phyloP scores from a whole-genome alignment of 331 rosid genomes.

The Malus hybrid region DNA sequence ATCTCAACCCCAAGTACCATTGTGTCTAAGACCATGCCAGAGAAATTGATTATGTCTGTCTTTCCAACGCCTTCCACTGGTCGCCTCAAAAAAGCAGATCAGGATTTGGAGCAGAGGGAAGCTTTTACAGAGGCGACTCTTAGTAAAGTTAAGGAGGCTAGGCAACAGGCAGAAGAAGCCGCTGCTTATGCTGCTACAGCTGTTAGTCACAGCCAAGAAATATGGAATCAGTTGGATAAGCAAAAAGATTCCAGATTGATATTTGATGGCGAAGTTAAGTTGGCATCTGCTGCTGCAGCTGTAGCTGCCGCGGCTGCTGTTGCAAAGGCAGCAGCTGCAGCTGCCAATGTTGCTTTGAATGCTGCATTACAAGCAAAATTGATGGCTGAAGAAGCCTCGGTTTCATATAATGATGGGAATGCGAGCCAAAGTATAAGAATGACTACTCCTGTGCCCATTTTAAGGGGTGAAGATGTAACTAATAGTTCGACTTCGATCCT shows the following conservation, averaged over 20 bases:
- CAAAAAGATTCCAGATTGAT: conserved; percentile 62
- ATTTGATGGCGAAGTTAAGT: conserved; percentile 62
- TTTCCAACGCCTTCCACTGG: conserved; percentile 36
- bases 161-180: conserved; percentile 77
- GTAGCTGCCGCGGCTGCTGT: conserved; percentile 94
- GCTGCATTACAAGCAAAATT: conserved; percentile 95
- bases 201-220: conserved; percentile 68
- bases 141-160: conserved; percentile 84
- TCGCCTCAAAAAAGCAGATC: conserved; percentile 37
- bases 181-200: conserved; percentile 72
- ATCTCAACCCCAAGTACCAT: conserved; percentile 33
- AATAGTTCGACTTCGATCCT: conserved; percentile 62
- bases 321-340: conserved; percentile 96
- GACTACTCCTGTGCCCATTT: conserved; percentile 66
- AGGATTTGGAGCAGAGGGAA: conserved; percentile 38
- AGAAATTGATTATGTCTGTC: conserved; percentile 33
- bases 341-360: conserved; percentile 90
- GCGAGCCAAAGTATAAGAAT: conserved; percentile 35
- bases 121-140: conserved; percentile 61
- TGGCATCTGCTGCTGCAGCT: conserved; percentile 88
- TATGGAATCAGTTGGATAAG: conserved; percentile 82
- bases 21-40: conserved; percentile 37
- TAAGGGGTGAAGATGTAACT: conserved; percentile 62
- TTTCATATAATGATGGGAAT: conserved; percentile 40
- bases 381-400: conserved; percentile 86